Evolutionary conservation across 768 basidiomycete species (phyloP).

Genomic region (Guyanaporus albipodus): DNA sequence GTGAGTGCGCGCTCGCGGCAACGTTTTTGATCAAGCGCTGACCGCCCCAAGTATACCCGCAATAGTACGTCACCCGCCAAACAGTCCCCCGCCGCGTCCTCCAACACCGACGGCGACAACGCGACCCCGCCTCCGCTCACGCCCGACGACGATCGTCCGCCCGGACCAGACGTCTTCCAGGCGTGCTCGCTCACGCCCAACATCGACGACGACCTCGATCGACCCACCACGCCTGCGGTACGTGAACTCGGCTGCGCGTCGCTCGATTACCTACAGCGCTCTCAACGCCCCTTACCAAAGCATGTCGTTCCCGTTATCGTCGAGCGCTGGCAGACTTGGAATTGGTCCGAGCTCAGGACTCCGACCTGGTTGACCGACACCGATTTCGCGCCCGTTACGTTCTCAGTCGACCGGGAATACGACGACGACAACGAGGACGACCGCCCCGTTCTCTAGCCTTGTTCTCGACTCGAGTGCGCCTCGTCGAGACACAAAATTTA

Average conservation of each 20-base stretch:
- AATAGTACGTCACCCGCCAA: conserved; percentile 21
- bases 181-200: conserved; percentile 24
- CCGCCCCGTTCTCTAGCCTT: conserved; percentile 9
- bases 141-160: conserved; percentile 31
- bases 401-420: conserved; percentile 21
- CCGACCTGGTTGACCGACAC: conserved; percentile 24
- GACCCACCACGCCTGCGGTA: conserved; percentile 17
- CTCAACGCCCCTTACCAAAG: conserved; percentile 24
- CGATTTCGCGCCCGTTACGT: background rate
- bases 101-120: conserved; percentile 30
- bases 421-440: conserved; percentile 26
- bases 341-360: conserved; percentile 31
- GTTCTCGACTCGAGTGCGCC: conserved; percentile 8
- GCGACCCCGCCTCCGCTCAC: conserved; percentile 35
- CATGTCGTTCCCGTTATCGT: conserved; percentile 16
- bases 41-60: background rate
- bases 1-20: conserved; percentile 11
- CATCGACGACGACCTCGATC: conserved; percentile 19
- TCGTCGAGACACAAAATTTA: conserved; percentile 14
- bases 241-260: conserved; percentile 24
- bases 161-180: conserved; percentile 18
- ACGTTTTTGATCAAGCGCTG: background rate
- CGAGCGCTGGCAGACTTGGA: conserved; percentile 34
- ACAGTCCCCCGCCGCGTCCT: conserved; percentile 27
- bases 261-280: conserved; percentile 24